A percentile compares a stretch with the other conserved stretches of the same genome.
These are phyloP conservation scores for Neurospora africana DNA, from an alignment of 495 filamentous ascomycete genomes.

Conservation along the genomic window DNA sequence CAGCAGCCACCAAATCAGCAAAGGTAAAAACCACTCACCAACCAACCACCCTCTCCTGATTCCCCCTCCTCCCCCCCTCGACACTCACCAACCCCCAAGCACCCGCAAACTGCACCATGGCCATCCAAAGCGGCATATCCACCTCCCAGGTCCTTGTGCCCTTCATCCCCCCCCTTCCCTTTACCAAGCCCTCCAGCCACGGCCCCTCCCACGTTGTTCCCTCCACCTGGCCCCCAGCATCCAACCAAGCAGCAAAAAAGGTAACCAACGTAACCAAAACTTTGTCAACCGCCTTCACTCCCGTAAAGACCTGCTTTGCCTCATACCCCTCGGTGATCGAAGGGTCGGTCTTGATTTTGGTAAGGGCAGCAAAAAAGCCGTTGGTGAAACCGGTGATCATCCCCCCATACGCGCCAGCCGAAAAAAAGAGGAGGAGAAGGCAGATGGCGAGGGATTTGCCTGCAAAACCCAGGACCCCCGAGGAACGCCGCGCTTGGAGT, in stretches of 20 bases:
- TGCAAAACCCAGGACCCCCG: neutral
- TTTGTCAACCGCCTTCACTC: constrained; percentile 36
- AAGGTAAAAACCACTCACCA: constrained; percentile 31
- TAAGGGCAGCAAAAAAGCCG: neutral
- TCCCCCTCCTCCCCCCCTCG: constrained; percentile 46
- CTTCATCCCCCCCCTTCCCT: constrained; percentile 7
- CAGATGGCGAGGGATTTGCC: neutral
- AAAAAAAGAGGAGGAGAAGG: neutral
- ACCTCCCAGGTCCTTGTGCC: constrained; percentile 29
- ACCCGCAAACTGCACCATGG: constrained; percentile 45
- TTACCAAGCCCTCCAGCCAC: neutral
- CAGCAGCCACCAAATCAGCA: neutral
- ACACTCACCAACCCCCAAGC: constrained; percentile 46
- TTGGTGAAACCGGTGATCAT: neutral
- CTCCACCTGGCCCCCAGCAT: constrained; percentile 11
- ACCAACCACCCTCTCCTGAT: constrained; percentile 38
- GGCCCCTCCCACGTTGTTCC: neutral
- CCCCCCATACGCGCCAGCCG: neutral
- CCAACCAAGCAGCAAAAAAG: constrained; percentile 48
- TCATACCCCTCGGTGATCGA: neutral
- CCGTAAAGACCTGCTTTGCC: constrained; percentile 33
- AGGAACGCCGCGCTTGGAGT: neutral
- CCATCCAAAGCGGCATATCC: constrained; percentile 37
- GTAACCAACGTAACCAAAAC: constrained; percentile 36
- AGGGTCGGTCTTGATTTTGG: neutral